Evolutionary conservation across 2,329 filamentous ascomycete species (phyloP), one percentile per base, ranked within the genome.

Genomic region (Knoxdaviesia proteae): DNA sequence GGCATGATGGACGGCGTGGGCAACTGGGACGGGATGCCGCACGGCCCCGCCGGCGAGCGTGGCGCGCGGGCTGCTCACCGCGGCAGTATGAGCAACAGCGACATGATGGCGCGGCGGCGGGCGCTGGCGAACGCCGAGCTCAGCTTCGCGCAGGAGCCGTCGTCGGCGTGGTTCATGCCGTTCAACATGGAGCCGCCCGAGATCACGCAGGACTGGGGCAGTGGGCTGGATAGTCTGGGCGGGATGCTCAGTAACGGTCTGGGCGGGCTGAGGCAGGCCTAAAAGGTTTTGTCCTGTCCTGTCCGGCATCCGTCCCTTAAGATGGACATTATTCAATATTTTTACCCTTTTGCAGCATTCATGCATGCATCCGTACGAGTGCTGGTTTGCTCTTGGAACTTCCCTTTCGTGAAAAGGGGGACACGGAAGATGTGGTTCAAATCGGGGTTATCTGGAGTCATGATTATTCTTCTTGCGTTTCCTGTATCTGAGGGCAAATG

Each of bases 161-260:
- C 63, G 41, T 79, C 77, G 42, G 83, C 81, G 5, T 96, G 87
- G 83, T 93, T 92, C 57, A 77, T 93, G 64, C 84, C 87, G 1
- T 93, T 94, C 59, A 92, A 93, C 54, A 75, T 93, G 59, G 82
- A 90, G 45, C 82, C 84, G 20, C 76, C 81, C 0, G 71, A 75
- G 45, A 58, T 72, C 37, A 60, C 62, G 6, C 67, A 68, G 43
- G 68, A 71, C 35, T 48, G 65, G 42, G 57, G 56, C 20, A 55
- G 55, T 30, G 60, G 60, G 34, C 56, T 67, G 31, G 70, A 73
- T 46, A 58, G 58, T 7, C 72, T 71, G 48, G 60, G 60, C 31
- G 58, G 54, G 32, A 63, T 73, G 52, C 71, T 72, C 51, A 60
- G 59, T 34, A 36, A n/a, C 6, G 43, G 39, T 11, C 33, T 58